Conservation (phyloP, 495 filamentous ascomycete genomes). For the Cercophora sp. region DNA sequence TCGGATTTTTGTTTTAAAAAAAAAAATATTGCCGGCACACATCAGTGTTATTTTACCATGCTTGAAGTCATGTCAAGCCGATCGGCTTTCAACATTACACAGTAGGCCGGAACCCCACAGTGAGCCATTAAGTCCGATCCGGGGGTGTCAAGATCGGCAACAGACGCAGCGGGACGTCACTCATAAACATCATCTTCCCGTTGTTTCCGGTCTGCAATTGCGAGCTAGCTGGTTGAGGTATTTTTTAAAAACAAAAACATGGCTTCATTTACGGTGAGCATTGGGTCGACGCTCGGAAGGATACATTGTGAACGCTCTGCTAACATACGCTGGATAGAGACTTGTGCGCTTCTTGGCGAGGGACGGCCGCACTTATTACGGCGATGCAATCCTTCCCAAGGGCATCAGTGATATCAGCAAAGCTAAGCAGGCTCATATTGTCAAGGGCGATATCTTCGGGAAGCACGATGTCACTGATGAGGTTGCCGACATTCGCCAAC, state of each 20-base stretch:
- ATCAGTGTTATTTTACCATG: neutral
- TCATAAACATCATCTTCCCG: neutral
- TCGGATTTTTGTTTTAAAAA: too few species aligned
- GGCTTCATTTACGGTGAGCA: slow-evolving; percentile 3
- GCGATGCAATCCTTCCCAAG: slow-evolving; percentile 71
- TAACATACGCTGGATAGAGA: slow-evolving; percentile 48
- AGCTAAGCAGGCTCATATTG: slow-evolving; percentile 61
- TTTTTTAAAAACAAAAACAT: too few species aligned
- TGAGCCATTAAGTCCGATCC: too few species aligned
- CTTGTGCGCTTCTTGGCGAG: slow-evolving; percentile 76
- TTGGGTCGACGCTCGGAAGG: too few species aligned
- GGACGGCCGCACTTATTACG: slow-evolving; percentile 74
- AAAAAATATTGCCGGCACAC: too few species aligned
- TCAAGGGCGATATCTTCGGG: slow-evolving; percentile 71
- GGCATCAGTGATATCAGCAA: slow-evolving; percentile 64
- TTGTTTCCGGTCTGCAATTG: neutral
- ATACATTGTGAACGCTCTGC: too few species aligned
- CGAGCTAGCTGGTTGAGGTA: too few species aligned
- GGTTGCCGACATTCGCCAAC: slow-evolving; percentile 58
- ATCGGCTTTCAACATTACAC: too few species aligned
- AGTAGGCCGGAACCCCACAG: too few species aligned
- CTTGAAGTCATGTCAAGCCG: neutral
- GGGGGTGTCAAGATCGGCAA: too few species aligned
- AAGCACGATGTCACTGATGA: slow-evolving; percentile 67
- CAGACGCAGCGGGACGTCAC: too few species aligned